A percentile compares a stretch with the other conserved stretches of the same genome.
Conservation (phyloP, 2,329 filamentous ascomycete species). For the Aspergillus awamori region DNA sequence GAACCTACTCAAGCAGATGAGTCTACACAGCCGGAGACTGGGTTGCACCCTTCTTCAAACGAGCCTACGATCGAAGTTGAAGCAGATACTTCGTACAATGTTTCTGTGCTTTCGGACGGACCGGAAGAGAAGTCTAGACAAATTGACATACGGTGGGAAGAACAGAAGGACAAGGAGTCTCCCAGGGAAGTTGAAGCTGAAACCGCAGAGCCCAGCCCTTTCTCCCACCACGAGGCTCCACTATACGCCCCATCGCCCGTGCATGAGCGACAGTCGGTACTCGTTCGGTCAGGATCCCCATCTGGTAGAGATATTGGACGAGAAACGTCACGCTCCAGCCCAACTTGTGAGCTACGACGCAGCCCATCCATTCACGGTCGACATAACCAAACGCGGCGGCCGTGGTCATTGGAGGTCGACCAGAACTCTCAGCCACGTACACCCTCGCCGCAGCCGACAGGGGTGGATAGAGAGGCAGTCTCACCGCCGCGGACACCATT, state of each 20-base stretch:
- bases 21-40: slow-evolving; percentile 12
- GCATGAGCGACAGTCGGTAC: slow-evolving; percentile 49
- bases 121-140: slow-evolving; percentile 4
- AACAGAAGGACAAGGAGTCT: slow-evolving; percentile 6
- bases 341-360: slow-evolving; percentile 34
- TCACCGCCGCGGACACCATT: slow-evolving; percentile 49
- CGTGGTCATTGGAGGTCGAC: slow-evolving; percentile 38
- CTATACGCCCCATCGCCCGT: slow-evolving; percentile 22
- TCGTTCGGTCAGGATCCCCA: slow-evolving; percentile 47
- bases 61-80: slow-evolving; percentile 18
- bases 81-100: slow-evolving; percentile 23
- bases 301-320: slow-evolving; percentile 23
- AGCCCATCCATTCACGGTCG: slow-evolving; percentile 43
- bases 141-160: slow-evolving; percentile 14
- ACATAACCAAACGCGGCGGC: slow-evolving; percentile 29
- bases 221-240: slow-evolving; percentile 19
- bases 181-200: slow-evolving; percentile 3
- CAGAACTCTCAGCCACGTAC: slow-evolving; percentile 20
- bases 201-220: slow-evolving; percentile 15
- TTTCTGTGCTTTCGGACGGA: slow-evolving; percentile 17
- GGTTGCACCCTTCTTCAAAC: slow-evolving; percentile 8
- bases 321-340: slow-evolving; percentile 17
- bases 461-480: slow-evolving; percentile 27
- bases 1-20: slow-evolving; percentile 10
- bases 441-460: slow-evolving; percentile 35